phyloP scores from a whole-genome alignment of 2,329 filamentous ascomycete genomes.

The Decorospora gaudefroyi region DNA sequence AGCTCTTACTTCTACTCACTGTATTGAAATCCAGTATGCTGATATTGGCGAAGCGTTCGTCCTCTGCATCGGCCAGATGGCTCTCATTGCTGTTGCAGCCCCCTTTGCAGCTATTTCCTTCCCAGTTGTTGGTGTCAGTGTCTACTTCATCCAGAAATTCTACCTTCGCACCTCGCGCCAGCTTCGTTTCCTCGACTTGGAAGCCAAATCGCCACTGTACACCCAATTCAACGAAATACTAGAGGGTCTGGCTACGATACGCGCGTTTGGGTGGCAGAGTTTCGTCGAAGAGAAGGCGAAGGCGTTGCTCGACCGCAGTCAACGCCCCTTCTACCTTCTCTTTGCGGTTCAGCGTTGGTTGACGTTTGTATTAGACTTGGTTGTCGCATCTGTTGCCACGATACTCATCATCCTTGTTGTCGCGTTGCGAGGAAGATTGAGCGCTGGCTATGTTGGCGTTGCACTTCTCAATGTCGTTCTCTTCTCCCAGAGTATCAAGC shows the following conservation, averaged over 20 bases:
- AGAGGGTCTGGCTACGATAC: constrained; percentile 55
- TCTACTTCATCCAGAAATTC: constrained; percentile 53
- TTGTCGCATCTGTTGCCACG: constrained; percentile 49
- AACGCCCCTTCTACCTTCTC: constrained; percentile 54
- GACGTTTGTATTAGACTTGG: constrained; percentile 48
- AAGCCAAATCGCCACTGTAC: constrained; percentile 56
- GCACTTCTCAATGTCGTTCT: constrained; percentile 59
- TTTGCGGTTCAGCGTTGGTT: constrained; percentile 55
- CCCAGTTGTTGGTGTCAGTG: constrained; percentile 44
- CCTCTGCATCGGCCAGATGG: constrained; percentile 41
- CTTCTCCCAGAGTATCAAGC: constrained; percentile 58
- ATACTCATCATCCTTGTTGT: constrained; percentile 45
- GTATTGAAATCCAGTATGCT: not conserved
- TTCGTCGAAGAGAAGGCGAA: constrained; percentile 48
- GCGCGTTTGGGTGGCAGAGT: constrained; percentile 57
- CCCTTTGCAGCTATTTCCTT: constrained; percentile 49
- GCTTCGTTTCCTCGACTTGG: constrained; percentile 58
- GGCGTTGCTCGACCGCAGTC: constrained; percentile 48
- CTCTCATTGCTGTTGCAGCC: constrained; percentile 48
- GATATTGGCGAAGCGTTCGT: constrained; percentile 33
- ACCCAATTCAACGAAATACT: constrained; percentile 59
- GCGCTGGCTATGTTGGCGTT: constrained; percentile 57
- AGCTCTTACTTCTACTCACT: constrained; percentile 1
- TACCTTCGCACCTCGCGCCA: constrained; percentile 56
- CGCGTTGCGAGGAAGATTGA: constrained; percentile 47